Base-by-base conservation (phyloP, 768 basidiomycete genomes). In the Cystobasidium ongulense region DNA sequence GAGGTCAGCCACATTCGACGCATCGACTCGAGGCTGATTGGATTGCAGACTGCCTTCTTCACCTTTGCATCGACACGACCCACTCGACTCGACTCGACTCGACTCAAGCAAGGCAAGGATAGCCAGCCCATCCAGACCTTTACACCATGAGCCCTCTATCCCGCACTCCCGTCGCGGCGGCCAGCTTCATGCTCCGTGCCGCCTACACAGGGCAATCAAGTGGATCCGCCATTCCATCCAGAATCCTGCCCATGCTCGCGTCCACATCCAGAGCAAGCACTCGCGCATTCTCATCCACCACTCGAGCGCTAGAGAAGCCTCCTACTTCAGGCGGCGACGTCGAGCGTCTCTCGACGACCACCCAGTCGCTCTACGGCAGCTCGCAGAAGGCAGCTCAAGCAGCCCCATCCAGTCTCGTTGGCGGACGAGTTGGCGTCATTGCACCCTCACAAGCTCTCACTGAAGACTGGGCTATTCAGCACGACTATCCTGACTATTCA, bases 401-500 rank as follows among this genome's bases (percentile, higher is more conserved):
- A 27, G 7, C 23, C 2, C 68, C 68, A 13, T 13, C 53, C 5
- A 29, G 25, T 29, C 52, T 71, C 39, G 68, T 59, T 10, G 68
- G 68, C 8, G 68, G 68, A 35, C 13, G 54, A 59, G 53, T 57
- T n/a, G 68, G 68, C 17, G 54, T 71, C 33, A 71, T 71, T 35
- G 68, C 68, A 2, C 68, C 68, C 11, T 57, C 68, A 10, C 68
- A 71, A 29, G 68, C 68, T 8, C n/a, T 35, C 25, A 71, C 68
- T 21, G 68, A 61, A 36, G 68, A 71, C 54, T 71, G 54, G 52
- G 21, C 52, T 31, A 71, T 71, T 23, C 68, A 71, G 54, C 68
- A 33, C 31, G 62, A 74, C n/a, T 33, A 67, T 46, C 71, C 57
- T 13, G 74, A 74, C 39, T 74, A 74, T 38, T 54, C 54, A 29